Conservation (phyloP, 805 yeast genomes). For the Candida tammaniensis region DNA sequence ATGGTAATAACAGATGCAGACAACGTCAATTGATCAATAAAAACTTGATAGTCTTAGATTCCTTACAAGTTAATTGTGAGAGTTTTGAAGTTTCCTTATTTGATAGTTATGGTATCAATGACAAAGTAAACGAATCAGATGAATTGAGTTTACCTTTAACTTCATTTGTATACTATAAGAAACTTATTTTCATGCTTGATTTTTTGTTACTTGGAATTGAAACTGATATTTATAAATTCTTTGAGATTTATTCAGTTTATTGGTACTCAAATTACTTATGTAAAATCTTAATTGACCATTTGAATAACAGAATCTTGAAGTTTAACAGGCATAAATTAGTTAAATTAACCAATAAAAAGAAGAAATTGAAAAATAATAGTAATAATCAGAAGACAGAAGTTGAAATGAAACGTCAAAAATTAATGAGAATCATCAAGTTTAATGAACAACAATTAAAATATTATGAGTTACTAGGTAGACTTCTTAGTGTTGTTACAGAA, state of each 20-base stretch:
- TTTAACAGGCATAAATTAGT: constrained; percentile 12
- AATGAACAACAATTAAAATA: constrained; percentile 5
- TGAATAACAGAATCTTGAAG: constrained; percentile 35
- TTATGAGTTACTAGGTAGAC: constrained; percentile 5
- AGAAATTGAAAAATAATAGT: constrained; percentile 9
- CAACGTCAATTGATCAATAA: constrained; percentile 70
- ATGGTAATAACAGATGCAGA: constrained; percentile 66
- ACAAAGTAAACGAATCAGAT: constrained; percentile 24
- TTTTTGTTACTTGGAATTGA: constrained; percentile 74
- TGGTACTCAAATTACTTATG: constrained; percentile 63
- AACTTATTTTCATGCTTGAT: constrained; percentile 69
- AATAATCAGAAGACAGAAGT: constrained; percentile 6
- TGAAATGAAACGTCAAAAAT: constrained; percentile 10
- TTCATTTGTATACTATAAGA: constrained; percentile 65
- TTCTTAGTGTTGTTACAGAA: constrained; percentile 1
- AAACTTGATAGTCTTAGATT: constrained; percentile 66
- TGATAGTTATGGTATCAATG: constrained; percentile 35
- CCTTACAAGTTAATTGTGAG: constrained; percentile 75
- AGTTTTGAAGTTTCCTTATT: constrained; percentile 50
- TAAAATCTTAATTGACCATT: constrained; percentile 38
- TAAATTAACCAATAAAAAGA: constrained; percentile 10
- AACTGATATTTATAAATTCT: constrained; percentile 65
- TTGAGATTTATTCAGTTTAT: constrained; percentile 65
- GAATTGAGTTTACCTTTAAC: constrained; percentile 62
- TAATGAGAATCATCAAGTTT: constrained; percentile 4